Evolutionary conservation across 768 basidiomycete genomes (phyloP), one percentile per base, ranked within the genome.

Genomic region (Coprinopsis sp.): DNA sequence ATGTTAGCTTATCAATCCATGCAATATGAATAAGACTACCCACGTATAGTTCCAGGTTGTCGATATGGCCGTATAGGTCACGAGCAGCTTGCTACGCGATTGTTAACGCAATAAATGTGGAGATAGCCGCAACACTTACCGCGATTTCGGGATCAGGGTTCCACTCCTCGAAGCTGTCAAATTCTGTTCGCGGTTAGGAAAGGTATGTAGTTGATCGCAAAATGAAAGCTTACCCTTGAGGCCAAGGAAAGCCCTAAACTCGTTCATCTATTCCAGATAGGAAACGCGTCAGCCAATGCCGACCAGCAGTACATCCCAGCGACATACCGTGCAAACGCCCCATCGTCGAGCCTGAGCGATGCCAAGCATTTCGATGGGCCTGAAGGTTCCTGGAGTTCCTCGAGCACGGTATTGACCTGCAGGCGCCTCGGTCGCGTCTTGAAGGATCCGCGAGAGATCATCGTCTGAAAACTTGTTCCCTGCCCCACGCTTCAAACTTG

Each of bases 351-450:
- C 70, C 59, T 80, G 78, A 37, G 67, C 59, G 31, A 83, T 81
- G 1, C 73, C 74, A 64, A 81, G 62, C 13, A 80, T 72, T 56
- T 83, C 81, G 22, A 81, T 66, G 34, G 78, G 57, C 12, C 75
- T 60, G 51, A 82, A 55, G 3, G 68, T 70, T 2, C 56, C 58
- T 0, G 79, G 77, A 0, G 73, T 73, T 3, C 74, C 72, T 2
- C 72, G 70, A 16, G 71, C 77, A 23, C 74, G 21, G 19, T 25
- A 41, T 58, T 59, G 70, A 6, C 72, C 70, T 10, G 78, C 77
- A 6, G 69, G 63, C 25, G 49, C 59, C 46, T 70, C 67, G 1
- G 74, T 79, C 4, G 78, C 73, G 34, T 67, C 58, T 33, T 71
- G 69, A 31, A 79, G 54, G 28, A 79, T 62, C 10, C 60, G 58